Base-by-base conservation (phyloP, 768 basidiomycete species). In the Amanita pallidorosea region DNA sequence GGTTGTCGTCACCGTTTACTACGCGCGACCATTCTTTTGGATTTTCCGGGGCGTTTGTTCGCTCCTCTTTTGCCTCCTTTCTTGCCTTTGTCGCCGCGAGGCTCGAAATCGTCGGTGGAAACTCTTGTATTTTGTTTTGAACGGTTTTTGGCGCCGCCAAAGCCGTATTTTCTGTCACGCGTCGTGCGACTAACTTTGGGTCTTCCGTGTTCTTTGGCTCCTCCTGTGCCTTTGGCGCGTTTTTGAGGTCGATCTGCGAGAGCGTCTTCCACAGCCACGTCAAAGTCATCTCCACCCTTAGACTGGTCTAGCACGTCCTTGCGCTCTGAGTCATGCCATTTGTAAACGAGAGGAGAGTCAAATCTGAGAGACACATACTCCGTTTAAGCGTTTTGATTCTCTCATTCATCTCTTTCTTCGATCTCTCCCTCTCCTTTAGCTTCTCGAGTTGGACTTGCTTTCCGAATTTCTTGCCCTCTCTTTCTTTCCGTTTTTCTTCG, bases 401-500 rank as follows among this genome's bases (percentile, higher is more conserved):
- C 58, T 94, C 91, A 52, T 86, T 85, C 77, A 95, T 85, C 29
- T 91, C 88, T 70, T 94, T 96, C 75, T 93, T 94, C 52, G 81
- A 79, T 61, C 72, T 76, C 65, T 93, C 85, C 41, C 95, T 73
- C 71, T 95, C 90, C 64, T 91, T 89, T 56, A 90, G 73, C 66
- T 93, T 93, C 71, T 97, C 94, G 34, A 88, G 67, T 67, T 99
- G 96, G 9, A 98, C 91, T 66, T 97, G 90, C 66, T 98, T 99
- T 22, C 95, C 95, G 61, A 90, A 96, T 73, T 97, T 98, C 74
- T 98, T 97, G 50, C 91, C 85, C 60, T 96, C 88, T 42, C 96
- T 76, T 65, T 97, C 89, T 58, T 83, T 85, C 56, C 87, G 79
- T 60, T 91, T 93, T 49, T 91, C 87, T 62, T 98, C 95, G 53